phyloP scores from a whole-genome alignment of 2,329 filamentous ascomycete genomes.

The Cercospora beticola region DNA sequence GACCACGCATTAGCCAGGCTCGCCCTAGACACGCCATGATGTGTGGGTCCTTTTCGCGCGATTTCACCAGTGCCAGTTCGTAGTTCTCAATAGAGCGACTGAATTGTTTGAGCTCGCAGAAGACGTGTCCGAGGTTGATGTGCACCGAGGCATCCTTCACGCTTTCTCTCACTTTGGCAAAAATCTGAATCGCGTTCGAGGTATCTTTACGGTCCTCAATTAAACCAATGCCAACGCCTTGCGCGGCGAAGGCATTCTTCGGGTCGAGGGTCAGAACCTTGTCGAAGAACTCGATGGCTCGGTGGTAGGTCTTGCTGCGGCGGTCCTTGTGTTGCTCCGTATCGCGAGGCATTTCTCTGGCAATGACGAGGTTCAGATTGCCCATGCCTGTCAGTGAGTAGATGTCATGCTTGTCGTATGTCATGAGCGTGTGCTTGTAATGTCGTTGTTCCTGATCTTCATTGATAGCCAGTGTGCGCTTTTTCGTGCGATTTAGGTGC shows the following conservation, averaged over 20 bases:
- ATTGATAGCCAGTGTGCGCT: slow-evolving; percentile 73
- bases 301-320: slow-evolving; percentile 79
- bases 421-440: slow-evolving; percentile 92
- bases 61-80: slow-evolving; percentile 77
- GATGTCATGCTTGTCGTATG: slow-evolving; percentile 96
- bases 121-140: slow-evolving; percentile 91
- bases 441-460: slow-evolving; percentile 92
- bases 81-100: slow-evolving; percentile 91
- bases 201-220: slow-evolving; percentile 93
- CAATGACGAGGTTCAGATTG: slow-evolving; percentile 83
- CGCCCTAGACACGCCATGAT: slow-evolving; percentile 84
- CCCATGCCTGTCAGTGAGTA: slow-evolving; percentile 97
- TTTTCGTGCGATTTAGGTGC: slow-evolving; percentile 89
- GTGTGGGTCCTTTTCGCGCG: slow-evolving; percentile 66
- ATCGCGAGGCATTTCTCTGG: slow-evolving; percentile 90
- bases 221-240: slow-evolving; percentile 90
- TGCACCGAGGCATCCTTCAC: slow-evolving; percentile 81
- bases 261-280: slow-evolving; percentile 94
- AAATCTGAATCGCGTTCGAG: slow-evolving; percentile 77
- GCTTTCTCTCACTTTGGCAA: slow-evolving; percentile 87
- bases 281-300: slow-evolving; percentile 97
- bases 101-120: slow-evolving; percentile 85
- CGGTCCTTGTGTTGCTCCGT: slow-evolving; percentile 89
- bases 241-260: slow-evolving; percentile 92
- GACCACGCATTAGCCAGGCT: slow-evolving; percentile 80